Percentiles rank a stretch among this genome's conserved stretches.
Conservation (phyloP, 176 grass and related monocot genomes). For the Oryza coarctata region DNA sequence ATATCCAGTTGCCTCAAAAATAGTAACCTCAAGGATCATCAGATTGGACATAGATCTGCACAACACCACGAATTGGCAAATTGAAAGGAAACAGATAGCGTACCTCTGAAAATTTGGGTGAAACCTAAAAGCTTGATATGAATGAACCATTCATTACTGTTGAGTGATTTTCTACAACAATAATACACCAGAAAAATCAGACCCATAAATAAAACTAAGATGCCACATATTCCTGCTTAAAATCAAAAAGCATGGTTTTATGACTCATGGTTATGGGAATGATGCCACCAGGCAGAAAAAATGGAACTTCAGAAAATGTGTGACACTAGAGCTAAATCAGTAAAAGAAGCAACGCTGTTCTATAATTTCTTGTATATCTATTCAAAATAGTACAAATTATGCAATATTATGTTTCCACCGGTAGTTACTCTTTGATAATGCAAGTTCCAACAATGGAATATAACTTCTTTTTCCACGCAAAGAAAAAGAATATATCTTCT, state of each 20-base stretch:
- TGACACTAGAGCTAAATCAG: neutral
- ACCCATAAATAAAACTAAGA: neutral
- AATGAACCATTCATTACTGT: neutral
- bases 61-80: neutral
- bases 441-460: conserved; percentile 1
- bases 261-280: neutral
- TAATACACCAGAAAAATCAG: conserved; percentile 1
- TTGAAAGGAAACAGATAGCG: neutral
- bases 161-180: neutral
- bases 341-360: neutral
- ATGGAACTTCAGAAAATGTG: neutral
- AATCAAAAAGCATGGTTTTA: neutral
- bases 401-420: neutral
- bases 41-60: neutral
- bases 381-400: conserved; percentile 2
- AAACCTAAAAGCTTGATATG: neutral
- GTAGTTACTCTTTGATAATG: neutral
- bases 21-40: neutral
- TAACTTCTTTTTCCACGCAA: neutral
- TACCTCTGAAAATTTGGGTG: neutral
- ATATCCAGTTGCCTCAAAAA: neutral
- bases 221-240: neutral
- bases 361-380: conserved; percentile 13
- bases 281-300: neutral
- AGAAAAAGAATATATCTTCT: neutral